Percentiles rank a stretch among this genome's conserved stretches.
phyloP scores from a whole-genome alignment of 192 early-diverging fungal genomes.

The Piromyces sp. region DNA sequence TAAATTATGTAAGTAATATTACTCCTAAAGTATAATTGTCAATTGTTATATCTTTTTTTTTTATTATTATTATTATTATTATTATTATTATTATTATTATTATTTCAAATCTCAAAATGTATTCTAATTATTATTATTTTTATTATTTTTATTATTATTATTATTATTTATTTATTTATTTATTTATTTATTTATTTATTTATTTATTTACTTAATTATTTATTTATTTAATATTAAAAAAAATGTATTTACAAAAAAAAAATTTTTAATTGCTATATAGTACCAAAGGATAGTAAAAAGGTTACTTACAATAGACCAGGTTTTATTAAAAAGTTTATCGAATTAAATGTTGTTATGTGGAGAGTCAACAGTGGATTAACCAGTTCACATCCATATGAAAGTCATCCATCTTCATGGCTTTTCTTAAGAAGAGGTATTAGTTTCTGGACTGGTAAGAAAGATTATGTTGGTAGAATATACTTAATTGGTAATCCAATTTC shows the following conservation, averaged over 20 bases:
- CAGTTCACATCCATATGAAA: conserved; percentile 25
- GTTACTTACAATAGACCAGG: conserved; percentile 15
- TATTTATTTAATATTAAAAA: too few species aligned
- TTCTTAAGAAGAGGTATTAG: conserved; percentile 22
- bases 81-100: too few species aligned
- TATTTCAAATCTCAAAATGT: too few species aligned
- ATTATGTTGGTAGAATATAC: conserved; percentile 17
- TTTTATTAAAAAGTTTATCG: conserved; percentile 31
- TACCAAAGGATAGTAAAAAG: background rate
- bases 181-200: too few species aligned
- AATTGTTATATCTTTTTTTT: background rate
- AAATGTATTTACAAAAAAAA: too few species aligned
- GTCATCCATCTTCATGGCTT: conserved; percentile 26
- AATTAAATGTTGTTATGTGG: conserved; percentile 32
- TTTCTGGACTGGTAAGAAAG: conserved; percentile 28
- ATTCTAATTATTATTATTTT: too few species aligned
- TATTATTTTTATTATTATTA: too few species aligned
- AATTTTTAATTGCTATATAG: background rate
- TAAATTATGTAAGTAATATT: background rate
- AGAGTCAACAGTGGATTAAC: conserved; percentile 23
- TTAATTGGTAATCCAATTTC: conserved; percentile 33
- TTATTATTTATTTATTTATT: too few species aligned
- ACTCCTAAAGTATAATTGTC: too few species aligned
- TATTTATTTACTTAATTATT: too few species aligned
- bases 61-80: too few species aligned